Conservation (phyloP, 139 green algal species). For the Volvox reticuliferus region DNA sequence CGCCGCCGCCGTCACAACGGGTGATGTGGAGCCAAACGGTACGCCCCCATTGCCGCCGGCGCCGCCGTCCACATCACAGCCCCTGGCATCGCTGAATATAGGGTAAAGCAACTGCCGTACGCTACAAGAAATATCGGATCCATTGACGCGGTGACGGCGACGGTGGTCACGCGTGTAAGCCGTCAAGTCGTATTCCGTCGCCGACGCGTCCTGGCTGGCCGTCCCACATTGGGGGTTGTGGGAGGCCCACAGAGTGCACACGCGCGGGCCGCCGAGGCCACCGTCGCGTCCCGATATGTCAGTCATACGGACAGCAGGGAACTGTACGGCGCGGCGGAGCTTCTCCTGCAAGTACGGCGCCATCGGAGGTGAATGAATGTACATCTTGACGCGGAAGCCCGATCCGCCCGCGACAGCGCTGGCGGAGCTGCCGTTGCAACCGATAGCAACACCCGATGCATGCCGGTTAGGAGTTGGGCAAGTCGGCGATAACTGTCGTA, state of each 20-base stretch:
- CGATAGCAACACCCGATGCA: not conserved
- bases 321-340: not conserved
- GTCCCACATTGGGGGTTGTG: not conserved
- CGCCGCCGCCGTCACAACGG: not conserved
- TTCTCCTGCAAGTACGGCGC: slow-evolving; percentile 28
- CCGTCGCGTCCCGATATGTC: not conserved
- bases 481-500: not conserved
- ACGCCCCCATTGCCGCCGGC: not conserved
- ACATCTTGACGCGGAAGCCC: not conserved
- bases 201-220: too few relatives aligned
- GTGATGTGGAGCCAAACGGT: not conserved
- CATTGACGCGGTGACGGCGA: not conserved
- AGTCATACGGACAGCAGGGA: not conserved
- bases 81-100: too few relatives aligned
- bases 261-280: not conserved
- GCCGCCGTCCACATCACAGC: not conserved
- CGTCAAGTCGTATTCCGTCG: not conserved
- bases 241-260: not conserved
- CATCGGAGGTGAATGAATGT: not conserved
- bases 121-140: not conserved
- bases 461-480: not conserved
- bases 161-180: too few relatives aligned
- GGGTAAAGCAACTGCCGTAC: not conserved
- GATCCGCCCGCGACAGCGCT: not conserved
- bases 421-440: not conserved